phyloP scores from a whole-genome alignment of 2,329 filamentous ascomycete species.

The Diplocarpon rosae region DNA sequence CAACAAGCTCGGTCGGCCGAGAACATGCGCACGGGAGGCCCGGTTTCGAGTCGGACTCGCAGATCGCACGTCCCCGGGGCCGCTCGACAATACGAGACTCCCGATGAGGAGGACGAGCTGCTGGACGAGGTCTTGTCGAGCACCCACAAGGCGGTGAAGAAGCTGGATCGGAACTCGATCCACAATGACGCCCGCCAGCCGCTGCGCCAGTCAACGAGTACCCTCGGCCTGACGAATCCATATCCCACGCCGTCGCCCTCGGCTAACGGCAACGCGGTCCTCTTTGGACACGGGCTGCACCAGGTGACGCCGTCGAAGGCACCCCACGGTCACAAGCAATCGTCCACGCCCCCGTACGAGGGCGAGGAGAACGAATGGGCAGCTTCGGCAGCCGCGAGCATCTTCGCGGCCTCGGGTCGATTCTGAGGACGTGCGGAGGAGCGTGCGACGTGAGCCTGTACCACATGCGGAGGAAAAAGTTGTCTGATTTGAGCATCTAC shows the following conservation, averaged over 20 bases:
- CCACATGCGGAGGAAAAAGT: background rate
- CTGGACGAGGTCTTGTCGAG: conserved; percentile 79
- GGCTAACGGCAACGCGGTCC: conserved; percentile 66
- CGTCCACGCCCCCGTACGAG: conserved; percentile 92
- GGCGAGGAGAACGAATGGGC: conserved; percentile 92
- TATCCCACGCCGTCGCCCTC: conserved; percentile 65
- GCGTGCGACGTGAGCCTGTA: conserved; percentile 11
- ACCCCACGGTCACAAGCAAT: conserved; percentile 50
- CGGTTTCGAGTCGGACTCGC: conserved; percentile 70
- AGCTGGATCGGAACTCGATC: conserved; percentile 41
- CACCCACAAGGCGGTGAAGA: conserved; percentile 63
- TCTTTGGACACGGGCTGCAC: conserved; percentile 50
- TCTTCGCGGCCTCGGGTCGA: conserved; percentile 60
- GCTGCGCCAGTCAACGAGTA: conserved; percentile 53
- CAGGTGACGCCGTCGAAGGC: conserved; percentile 39
- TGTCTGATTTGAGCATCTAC: background rate
- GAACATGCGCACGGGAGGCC: conserved; percentile 44
- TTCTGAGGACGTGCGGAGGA: conserved; percentile 32
- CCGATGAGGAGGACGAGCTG: conserved; percentile 92
- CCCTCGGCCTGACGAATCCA: conserved; percentile 48
- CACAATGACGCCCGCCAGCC: conserved; percentile 34
- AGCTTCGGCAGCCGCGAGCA: conserved; percentile 68
- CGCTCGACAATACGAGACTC: conserved; percentile 80
- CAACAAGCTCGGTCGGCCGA: conserved; percentile 46
- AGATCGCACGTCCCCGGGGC: conserved; percentile 66